These are phyloP conservation scores for Ceratonia siliqua DNA, from an alignment of 306 rosid species.

Conservation along the genomic window DNA sequence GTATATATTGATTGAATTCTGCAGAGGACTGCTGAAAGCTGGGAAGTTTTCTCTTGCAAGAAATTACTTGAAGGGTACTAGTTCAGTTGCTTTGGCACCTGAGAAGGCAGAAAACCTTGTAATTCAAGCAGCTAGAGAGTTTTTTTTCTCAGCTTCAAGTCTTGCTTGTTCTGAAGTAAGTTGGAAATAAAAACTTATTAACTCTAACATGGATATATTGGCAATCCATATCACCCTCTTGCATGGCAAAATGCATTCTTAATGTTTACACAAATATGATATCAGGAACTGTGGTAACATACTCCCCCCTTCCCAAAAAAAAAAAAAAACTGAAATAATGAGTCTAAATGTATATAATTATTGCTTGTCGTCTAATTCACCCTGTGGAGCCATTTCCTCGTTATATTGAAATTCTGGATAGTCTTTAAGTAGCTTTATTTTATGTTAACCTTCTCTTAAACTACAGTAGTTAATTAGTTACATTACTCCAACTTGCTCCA, in stretches of 20 bases:
- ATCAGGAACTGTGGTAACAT: background rate
- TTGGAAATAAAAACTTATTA: slow-evolving; percentile 27
- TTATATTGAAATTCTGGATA: slow-evolving; percentile 22
- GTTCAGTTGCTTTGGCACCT: slow-evolving; percentile 83
- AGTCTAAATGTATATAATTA: background rate
- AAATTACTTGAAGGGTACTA: slow-evolving; percentile 91
- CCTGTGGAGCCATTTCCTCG: slow-evolving; percentile 10
- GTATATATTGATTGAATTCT: slow-evolving; percentile 88
- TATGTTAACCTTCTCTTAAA: slow-evolving; percentile 30
- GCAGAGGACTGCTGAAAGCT: slow-evolving; percentile 93
- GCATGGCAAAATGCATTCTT: slow-evolving; percentile 4
- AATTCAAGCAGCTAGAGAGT: slow-evolving; percentile 98
- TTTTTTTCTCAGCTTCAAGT: slow-evolving; percentile 95
- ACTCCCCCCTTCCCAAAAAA: too few species aligned
- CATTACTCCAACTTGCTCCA: slow-evolving; percentile 48
- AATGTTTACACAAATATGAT: slow-evolving; percentile 20
- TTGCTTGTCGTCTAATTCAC: slow-evolving; percentile 13
- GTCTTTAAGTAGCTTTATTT: slow-evolving; percentile 22
- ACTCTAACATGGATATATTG: slow-evolving; percentile 23
- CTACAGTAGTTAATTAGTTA: slow-evolving; percentile 31
- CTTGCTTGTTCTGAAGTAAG: slow-evolving; percentile 94
- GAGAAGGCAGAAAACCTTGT: slow-evolving; percentile 96
- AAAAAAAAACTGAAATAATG: slow-evolving; percentile 18
- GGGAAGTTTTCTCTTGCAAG: slow-evolving; percentile 98
- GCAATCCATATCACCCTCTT: slow-evolving; percentile 6